Base-by-base conservation (phyloP, 257 asterid species). In the Nicotiana sylvestris region DNA sequence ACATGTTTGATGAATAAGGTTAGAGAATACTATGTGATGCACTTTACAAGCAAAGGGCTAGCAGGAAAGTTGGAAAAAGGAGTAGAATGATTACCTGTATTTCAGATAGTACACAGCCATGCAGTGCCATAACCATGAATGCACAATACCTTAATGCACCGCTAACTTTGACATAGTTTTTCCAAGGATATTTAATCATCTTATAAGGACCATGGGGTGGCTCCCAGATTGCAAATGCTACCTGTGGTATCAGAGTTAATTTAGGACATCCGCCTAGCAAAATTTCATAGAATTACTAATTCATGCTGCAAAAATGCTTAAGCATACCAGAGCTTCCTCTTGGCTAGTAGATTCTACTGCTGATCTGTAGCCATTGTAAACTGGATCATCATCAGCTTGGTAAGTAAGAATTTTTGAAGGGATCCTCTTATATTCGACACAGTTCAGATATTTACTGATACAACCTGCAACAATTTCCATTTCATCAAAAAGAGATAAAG, bases 91-190 rank as follows among this genome's bases (percentile, higher is more conserved):
- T 60, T 77, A 92, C 97, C 95, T 89, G 96, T 86, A 94, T 92
- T 87, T 94, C 97, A n/a, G 95, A 91, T n/a, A 92, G 88, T 76
- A 92, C 85, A 90, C 96, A 91, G 43, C 97, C 98, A 81, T 94
- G 97, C 78, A 94, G 89, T 43, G 98, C 97, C 98, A 94, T 94
- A 64, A 94, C 96, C 82, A 85, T 88, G 82, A 91, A 92, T 21
- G 98, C 90, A 51, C 98, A 94, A 81, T 91, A 94, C 89, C 97
- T 90, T 56, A 91, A 85, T 29, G 97, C 91, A 66, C 85, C 88
- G 35, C 98, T 91, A 21, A 88, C 86, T 86, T 88, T 89, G 39
- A 94, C 92, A 83, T 88, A 92, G 77, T 84, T 85, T 74, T 21
- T 88, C 97, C 97, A 91, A 1, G 96, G 96, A 78, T 89, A 88